phyloP scores from a whole-genome alignment of 768 basidiomycete species.

The Suillus americanus region DNA sequence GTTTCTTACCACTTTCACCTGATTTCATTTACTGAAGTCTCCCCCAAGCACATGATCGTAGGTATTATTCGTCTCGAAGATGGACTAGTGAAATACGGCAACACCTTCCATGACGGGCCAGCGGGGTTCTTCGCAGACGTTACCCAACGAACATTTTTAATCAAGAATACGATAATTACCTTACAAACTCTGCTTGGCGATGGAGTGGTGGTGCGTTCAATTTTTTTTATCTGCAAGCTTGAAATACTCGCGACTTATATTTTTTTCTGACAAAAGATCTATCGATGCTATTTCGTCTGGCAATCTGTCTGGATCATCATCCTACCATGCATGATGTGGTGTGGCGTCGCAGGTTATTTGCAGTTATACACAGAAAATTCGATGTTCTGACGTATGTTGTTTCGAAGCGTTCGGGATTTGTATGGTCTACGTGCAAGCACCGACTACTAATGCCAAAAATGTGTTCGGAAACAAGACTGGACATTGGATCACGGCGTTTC shows the following conservation, averaged over 20 bases:
- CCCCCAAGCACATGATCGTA: constrained; percentile 13
- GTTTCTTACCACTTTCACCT: not conserved
- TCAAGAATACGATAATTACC: constrained; percentile 22
- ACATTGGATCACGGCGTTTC: constrained; percentile 2
- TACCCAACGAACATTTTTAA: constrained; percentile 21
- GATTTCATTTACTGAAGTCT: not conserved
- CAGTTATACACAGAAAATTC: not conserved
- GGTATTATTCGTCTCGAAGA: constrained; percentile 16
- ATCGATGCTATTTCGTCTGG: constrained; percentile 10
- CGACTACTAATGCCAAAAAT: not conserved
- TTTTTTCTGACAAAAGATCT: constrained; percentile 10
- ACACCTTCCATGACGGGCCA: constrained; percentile 22
- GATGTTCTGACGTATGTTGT: not conserved
- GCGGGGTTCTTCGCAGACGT: constrained; percentile 21
- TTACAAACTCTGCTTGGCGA: constrained; percentile 13
- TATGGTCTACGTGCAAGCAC: constrained; percentile 3
- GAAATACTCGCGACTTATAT: not conserved
- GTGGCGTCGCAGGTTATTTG: constrained; percentile 6
- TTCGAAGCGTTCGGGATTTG: constrained; percentile 3
- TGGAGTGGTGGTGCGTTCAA: constrained; percentile 9
- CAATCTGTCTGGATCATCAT: constrained; percentile 13
- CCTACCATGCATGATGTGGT: constrained; percentile 9
- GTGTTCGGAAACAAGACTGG: constrained; percentile 7
- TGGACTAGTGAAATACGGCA: constrained; percentile 19
- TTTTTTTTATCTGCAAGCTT: not conserved